These are phyloP conservation scores for Phytophthora kernoviae DNA, from an alignment of 352 stramenopile species.

Conservation along the genomic window DNA sequence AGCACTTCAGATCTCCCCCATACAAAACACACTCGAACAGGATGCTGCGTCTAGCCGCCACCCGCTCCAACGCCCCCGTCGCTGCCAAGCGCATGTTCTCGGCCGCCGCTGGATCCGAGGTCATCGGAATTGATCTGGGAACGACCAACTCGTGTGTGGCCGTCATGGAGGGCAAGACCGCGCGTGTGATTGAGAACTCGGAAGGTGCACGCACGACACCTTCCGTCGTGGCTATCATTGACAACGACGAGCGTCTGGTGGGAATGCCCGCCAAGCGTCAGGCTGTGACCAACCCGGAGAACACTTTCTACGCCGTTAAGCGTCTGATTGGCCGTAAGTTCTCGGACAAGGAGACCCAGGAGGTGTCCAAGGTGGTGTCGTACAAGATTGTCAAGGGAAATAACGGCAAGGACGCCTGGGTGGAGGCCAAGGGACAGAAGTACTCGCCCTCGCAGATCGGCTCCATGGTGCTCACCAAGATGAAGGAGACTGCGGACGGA, in stretches of 20 bases:
- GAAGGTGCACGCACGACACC: constrained; percentile 96
- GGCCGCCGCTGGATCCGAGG: constrained; percentile 45
- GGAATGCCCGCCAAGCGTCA: constrained; percentile 95
- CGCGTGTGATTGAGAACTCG: constrained; percentile 98
- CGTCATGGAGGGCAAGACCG: constrained; percentile 72
- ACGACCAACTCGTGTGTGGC: constrained; percentile 97
- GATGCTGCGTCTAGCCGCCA: constrained; percentile 30
- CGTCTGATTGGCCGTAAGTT: constrained; percentile 96
- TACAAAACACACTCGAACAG: constrained; percentile 10
- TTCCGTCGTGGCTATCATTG: constrained; percentile 95
- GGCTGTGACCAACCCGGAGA: constrained; percentile 98
- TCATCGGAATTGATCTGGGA: constrained; percentile 98
- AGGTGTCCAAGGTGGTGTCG: constrained; percentile 94
- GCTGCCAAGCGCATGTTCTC: constrained; percentile 58
- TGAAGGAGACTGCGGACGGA: constrained; percentile 90
- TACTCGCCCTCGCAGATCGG: constrained; percentile 97
- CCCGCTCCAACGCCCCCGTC: constrained; percentile 21
- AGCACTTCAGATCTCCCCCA: constrained; percentile 17
- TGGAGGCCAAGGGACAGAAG: constrained; percentile 92
- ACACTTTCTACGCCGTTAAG: constrained; percentile 99
- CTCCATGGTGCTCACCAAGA: constrained; percentile 98
- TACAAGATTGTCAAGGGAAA: constrained; percentile 97
- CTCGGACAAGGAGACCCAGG: constrained; percentile 93
- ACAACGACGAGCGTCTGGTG: constrained; percentile 94
- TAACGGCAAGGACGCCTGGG: constrained; percentile 95